Evolutionary conservation across 208 protist genomes (phyloP).

Genomic region (Leishmania guyanensis): DNA sequence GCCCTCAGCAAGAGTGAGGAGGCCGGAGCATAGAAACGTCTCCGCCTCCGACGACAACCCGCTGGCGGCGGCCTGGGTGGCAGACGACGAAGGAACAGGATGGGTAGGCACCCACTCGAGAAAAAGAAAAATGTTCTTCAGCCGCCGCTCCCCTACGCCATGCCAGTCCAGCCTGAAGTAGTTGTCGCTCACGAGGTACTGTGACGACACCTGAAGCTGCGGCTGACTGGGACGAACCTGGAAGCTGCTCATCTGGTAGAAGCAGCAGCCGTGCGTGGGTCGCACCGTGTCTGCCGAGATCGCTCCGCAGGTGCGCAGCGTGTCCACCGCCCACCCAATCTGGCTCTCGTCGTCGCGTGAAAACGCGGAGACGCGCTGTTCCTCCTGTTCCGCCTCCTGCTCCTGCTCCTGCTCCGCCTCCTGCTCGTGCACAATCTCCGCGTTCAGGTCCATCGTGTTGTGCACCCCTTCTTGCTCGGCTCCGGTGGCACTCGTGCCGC

Average conservation of each 20-base stretch:
- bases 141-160: conserved; percentile 80
- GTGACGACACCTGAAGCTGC: conserved; percentile 55
- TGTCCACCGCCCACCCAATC: conserved; percentile 77
- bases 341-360: conserved; percentile 88
- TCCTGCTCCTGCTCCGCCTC: conserved; percentile 88
- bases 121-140: conserved; percentile 92
- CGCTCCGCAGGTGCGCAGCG: conserved; percentile 35
- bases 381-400: conserved; percentile 83
- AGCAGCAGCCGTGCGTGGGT: conserved; percentile 46
- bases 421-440: conserved; percentile 88
- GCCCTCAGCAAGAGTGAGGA: conserved; percentile 85
- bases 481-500: background rate
- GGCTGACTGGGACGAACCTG: conserved; percentile 50
- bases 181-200: conserved; percentile 89
- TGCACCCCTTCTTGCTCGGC: conserved; percentile 31
- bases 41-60: background rate
- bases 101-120: conserved; percentile 84
- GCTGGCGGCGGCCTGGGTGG: background rate
- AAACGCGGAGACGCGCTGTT: conserved; percentile 72
- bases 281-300: conserved; percentile 30
- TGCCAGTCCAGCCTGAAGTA: conserved; percentile 90
- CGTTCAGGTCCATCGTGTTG: conserved; percentile 67
- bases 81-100: background rate
- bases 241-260: conserved; percentile 71
- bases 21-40: conserved; percentile 42